phyloP scores from a whole-genome alignment of 768 basidiomycete species.

The Megacollybia marginata region DNA sequence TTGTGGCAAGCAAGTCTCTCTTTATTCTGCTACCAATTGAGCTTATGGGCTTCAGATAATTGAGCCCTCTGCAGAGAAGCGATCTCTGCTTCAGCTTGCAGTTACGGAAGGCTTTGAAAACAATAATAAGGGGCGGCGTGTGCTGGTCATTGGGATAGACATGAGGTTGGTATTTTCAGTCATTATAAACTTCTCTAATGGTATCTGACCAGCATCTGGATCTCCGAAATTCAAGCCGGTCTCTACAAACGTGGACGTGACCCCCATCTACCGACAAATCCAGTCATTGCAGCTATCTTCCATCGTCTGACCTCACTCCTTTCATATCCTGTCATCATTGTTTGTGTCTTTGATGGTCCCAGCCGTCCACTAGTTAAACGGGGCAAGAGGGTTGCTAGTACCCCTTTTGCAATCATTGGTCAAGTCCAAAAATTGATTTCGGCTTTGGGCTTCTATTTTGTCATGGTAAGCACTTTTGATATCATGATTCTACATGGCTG shows the following conservation, averaged over 20 bases:
- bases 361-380: slow-evolving; percentile 31
- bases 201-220: not conserved
- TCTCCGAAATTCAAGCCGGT: not conserved
- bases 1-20: too few relatives aligned
- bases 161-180: too few relatives aligned
- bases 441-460: not conserved
- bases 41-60: not conserved
- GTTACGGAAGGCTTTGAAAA: not conserved
- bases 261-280: not conserved
- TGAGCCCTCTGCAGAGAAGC: not conserved
- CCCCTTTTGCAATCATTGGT: too few relatives aligned
- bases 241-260: not conserved
- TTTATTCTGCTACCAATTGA: too few relatives aligned
- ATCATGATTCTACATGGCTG: not conserved
- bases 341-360: slow-evolving; percentile 42
- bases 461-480: not conserved
- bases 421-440: not conserved
- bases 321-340: slow-evolving; percentile 24
- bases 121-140: not conserved
- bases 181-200: too few relatives aligned
- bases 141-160: not conserved
- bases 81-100: not conserved
- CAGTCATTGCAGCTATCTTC: slow-evolving; percentile 32
- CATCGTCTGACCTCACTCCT: slow-evolving; percentile 27
- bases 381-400: slow-evolving; percentile 13